Percentiles rank a stretch among this genome's conserved stretches.
Conservation (phyloP, 2,329 filamentous ascomycete genomes). For the Alternaria hordeiaustralica region DNA sequence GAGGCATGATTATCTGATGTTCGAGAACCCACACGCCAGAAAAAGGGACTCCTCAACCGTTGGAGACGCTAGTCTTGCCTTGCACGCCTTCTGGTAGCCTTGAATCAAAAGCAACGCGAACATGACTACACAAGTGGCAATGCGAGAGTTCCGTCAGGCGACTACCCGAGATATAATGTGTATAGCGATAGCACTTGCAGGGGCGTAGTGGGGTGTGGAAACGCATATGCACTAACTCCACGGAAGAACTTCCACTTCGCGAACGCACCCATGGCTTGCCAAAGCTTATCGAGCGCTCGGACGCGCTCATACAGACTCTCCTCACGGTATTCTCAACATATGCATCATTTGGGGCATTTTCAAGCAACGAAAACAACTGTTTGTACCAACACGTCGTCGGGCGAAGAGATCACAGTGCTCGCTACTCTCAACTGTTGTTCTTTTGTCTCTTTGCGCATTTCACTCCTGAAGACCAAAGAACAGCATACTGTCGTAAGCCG, state of each 20-base stretch:
- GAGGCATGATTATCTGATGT: neutral
- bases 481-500: conserved; percentile 20
- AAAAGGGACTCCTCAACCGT: neutral
- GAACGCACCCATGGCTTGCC: neutral
- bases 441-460: neutral
- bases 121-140: neutral
- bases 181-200: neutral
- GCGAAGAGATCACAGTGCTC: neutral
- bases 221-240: neutral
- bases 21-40: neutral
- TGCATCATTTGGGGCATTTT: neutral
- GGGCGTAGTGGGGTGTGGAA: neutral
- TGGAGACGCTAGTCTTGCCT: neutral
- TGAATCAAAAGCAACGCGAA: neutral
- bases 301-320: neutral
- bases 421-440: neutral
- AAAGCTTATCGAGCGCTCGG: neutral
- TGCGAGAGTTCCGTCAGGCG: neutral
- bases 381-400: neutral
- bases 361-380: neutral
- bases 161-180: neutral
- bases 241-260: neutral
- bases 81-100: neutral
- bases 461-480: neutral
- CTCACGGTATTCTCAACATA: neutral